Base-by-base conservation (phyloP, 192 early-diverging fungal species). In the Lunasporangiospora selenospora region DNA sequence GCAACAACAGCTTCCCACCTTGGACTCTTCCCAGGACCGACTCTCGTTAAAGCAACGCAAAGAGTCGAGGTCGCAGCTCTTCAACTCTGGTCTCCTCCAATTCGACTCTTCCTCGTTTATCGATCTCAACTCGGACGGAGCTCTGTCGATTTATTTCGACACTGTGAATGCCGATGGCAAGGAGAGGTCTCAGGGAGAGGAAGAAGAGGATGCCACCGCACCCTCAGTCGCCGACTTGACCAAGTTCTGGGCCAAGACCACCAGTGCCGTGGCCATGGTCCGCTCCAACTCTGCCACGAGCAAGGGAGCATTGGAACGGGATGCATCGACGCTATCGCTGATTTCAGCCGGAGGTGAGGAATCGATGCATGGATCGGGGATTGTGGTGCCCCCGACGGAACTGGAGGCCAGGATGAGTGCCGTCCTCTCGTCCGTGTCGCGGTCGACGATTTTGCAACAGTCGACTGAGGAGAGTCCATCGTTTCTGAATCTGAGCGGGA, bases 191-290 rank as follows among this genome's bases (percentile, higher is more conserved):
- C 32, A 41, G 33, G 24, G 27, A 16, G 47, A 61, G 23, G 8
- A 32, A 3, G 27, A 41, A 10, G 48, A 45, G 10, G 48, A 50
- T 18, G 16, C 32, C 1, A 39, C 27, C 1, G 24, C 38, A 15
- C 46, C 53, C 4, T 53, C 55, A 0, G 49, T 73, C 15, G 54
- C 33, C 6, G 53, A 73, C 26, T 26, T 73, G 46, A 52, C 53
- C 23, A 47, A 58, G 40, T 62, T 71, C 15, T 50, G 67, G 67
- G 54, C 53, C n/a, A 52, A 57, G 50, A 61, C 58, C 2, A 62
- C 50, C 26, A 62, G 44, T n/a, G 52, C 58, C 8, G 11, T 8
- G 2, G 44, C 40, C 18, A n/a, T 27, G 3, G 27, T 36, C 31
- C 38, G n/a, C n/a, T n/a, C n/a, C n/a, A n/a, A n/a, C n/a, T n/a